These are phyloP conservation scores for Camellia sinensis DNA, from an alignment of 148 eudicot species.

Conservation along the genomic window DNA sequence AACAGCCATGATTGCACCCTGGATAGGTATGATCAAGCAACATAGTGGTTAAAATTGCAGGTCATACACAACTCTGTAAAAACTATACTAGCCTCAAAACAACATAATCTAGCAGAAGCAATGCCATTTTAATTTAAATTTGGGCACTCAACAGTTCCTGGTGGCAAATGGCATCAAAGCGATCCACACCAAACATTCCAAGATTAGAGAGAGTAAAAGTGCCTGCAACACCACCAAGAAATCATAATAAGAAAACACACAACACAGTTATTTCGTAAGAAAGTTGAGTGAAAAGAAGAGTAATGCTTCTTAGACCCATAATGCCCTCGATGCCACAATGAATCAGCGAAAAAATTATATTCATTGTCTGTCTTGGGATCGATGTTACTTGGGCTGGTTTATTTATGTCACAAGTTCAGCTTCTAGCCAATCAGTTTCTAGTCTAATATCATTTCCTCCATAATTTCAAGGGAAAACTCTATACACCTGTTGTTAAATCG, in stretches of 20 bases:
- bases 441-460: too few relatives aligned
- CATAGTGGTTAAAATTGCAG: background rate
- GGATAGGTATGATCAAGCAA: too few relatives aligned
- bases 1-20: constrained; percentile 98
- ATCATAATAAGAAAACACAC: background rate
- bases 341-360: background rate
- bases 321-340: background rate
- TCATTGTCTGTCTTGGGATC: too few relatives aligned
- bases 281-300: too few relatives aligned
- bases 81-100: background rate
- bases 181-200: constrained; percentile 95
- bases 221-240: constrained; percentile 44
- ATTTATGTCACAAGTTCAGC: too few relatives aligned
- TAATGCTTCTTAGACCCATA: too few relatives aligned
- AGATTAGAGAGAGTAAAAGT: constrained; percentile 94
- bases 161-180: constrained; percentile 98
- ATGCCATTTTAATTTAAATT: constrained; percentile 3
- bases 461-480: too few relatives aligned
- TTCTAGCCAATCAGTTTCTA: too few relatives aligned
- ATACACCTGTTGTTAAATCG: too few relatives aligned
- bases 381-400: too few relatives aligned
- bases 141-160: constrained; percentile 77
- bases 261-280: background rate
- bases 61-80: background rate
- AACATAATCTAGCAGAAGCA: background rate